Evolutionary conservation across 192 early-diverging fungal genomes (phyloP).

Genomic region (Dissophora globulifera): DNA sequence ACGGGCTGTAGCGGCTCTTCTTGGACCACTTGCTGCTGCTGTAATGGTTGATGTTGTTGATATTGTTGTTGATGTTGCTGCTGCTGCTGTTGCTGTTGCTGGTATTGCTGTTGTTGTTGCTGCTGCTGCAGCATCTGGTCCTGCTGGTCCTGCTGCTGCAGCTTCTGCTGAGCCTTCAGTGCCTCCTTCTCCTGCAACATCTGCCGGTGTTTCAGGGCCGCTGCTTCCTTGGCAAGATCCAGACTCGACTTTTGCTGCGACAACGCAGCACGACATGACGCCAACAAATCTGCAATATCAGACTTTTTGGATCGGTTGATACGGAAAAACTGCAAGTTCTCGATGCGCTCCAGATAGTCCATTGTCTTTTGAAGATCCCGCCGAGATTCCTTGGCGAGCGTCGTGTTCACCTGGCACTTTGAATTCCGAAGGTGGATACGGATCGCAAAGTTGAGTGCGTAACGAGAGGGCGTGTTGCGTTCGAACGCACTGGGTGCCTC

Average conservation of each 20-base stretch:
- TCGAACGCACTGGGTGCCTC: constrained; percentile 42
- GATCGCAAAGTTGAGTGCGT: constrained; percentile 46
- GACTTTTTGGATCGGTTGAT: constrained; percentile 47
- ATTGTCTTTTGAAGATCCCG: constrained; percentile 48
- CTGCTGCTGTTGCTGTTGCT: constrained; percentile 3
- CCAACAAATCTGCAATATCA: constrained; percentile 36
- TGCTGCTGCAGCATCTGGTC: constrained; percentile 5
- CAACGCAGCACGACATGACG: constrained; percentile 42
- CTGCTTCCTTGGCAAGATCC: constrained; percentile 48
- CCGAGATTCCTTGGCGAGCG: constrained; percentile 36
- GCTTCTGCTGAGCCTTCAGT: constrained; percentile 13
- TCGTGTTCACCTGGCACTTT: constrained; percentile 25
- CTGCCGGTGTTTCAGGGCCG: constrained; percentile 35
- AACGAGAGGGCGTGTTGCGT: constrained; percentile 43
- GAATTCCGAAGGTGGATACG: constrained; percentile 49
- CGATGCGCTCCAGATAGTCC: constrained; percentile 46
- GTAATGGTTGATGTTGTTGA: not conserved
- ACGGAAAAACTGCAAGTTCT: constrained; percentile 45
- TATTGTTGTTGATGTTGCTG: constrained; percentile 7
- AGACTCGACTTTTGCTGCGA: constrained; percentile 47
- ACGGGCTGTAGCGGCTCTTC: no score
- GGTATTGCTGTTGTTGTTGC: constrained; percentile 1
- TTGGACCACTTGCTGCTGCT: no score
- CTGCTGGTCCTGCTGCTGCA: not conserved
- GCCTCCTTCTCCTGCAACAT: constrained; percentile 23